Evolutionary conservation across 208 protist species (phyloP).

Genomic region (Naegleria lovaniensis): DNA sequence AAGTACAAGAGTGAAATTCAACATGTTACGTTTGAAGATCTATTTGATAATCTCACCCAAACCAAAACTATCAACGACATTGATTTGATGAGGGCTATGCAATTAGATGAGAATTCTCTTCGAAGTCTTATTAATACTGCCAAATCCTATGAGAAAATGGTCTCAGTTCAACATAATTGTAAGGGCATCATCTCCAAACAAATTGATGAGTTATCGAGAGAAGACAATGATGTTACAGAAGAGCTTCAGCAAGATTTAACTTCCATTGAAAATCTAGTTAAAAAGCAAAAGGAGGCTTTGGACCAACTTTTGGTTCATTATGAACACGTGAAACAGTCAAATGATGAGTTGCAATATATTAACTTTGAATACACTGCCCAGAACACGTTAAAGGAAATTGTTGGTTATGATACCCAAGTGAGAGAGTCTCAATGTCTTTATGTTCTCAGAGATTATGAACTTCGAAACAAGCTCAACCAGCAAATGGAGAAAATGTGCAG

Average conservation of each 20-base stretch:
- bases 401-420: neutral
- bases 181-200: neutral
- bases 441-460: neutral
- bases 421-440: neutral
- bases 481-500: neutral
- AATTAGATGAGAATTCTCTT: neutral
- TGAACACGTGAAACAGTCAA: neutral
- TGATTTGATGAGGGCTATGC: neutral
- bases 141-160: neutral
- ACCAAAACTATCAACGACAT: neutral
- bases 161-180: neutral
- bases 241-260: neutral
- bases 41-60: neutral
- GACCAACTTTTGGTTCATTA: neutral
- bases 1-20: neutral
- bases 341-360: neutral
- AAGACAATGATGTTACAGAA: neutral
- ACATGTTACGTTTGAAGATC: neutral
- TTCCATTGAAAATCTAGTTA: neutral
- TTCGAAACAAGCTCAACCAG: neutral
- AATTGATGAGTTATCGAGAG: neutral
- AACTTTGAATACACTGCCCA: neutral
- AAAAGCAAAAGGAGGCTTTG: neutral
- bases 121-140: neutral
- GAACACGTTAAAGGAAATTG: neutral